phyloP scores from a whole-genome alignment of 1,284 basidiomycete genomes.

The Ustilago bromivora region DNA sequence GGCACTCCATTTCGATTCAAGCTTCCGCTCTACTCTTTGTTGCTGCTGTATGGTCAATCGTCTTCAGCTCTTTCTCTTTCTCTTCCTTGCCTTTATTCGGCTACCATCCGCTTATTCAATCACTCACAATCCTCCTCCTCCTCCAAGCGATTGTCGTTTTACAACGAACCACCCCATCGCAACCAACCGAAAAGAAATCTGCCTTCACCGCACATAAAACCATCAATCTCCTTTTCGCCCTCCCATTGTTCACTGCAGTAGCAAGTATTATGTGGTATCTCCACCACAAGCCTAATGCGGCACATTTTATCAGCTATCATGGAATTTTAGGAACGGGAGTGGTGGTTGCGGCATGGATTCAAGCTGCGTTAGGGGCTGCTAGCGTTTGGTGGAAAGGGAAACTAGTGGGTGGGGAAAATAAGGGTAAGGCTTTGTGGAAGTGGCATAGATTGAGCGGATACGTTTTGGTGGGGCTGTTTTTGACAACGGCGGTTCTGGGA shows the following conservation, averaged over 20 bases:
- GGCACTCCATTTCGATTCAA: constrained; percentile 21
- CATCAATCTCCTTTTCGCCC: constrained; percentile 47
- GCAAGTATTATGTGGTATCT: constrained; percentile 63
- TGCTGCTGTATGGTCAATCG: constrained; percentile 49
- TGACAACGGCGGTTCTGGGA: constrained; percentile 39
- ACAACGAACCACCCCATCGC: constrained; percentile 40
- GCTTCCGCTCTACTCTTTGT: constrained; percentile 41
- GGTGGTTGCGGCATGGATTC: constrained; percentile 50
- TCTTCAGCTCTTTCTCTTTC: constrained; percentile 36
- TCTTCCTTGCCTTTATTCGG: constrained; percentile 58
- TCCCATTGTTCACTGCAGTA: constrained; percentile 57
- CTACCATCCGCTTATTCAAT: constrained; percentile 59
- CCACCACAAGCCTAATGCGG: constrained; percentile 43
- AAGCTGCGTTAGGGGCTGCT: constrained; percentile 55
- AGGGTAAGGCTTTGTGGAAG: constrained; percentile 56
- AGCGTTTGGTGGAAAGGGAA: constrained; percentile 54
- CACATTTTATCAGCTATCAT: constrained; percentile 59
- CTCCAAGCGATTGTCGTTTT: constrained; percentile 56
- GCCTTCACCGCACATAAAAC: constrained; percentile 48
- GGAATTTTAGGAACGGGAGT: constrained; percentile 49
- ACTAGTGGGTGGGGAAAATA: constrained; percentile 44
- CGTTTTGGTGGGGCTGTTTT: constrained; percentile 47
- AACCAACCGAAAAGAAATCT: constrained; percentile 30
- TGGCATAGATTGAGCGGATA: constrained; percentile 54
- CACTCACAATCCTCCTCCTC: constrained; percentile 47